Conservation (phyloP, 345 rosid genomes). For the Orychophragmus violaceus region DNA sequence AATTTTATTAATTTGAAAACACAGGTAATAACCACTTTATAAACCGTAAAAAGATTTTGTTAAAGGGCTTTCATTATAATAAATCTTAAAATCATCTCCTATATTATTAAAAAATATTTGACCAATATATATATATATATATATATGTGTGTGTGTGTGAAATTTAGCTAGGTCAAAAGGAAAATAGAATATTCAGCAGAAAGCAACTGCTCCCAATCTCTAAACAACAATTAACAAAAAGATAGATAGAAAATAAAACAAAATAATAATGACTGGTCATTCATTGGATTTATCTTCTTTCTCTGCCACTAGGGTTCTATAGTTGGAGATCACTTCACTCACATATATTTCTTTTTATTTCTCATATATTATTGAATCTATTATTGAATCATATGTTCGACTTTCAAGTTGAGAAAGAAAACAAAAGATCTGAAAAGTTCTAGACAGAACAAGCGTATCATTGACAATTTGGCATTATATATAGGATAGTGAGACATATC, state of each 20-base stretch:
- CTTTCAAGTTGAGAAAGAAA: conserved; percentile 7
- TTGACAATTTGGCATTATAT: conserved; percentile 9
- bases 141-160: too few species aligned
- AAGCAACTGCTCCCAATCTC: conserved; percentile 7
- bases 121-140: too few species aligned
- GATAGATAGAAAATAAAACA: not conserved
- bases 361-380: not conserved
- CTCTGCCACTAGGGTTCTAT: conserved; percentile 10
- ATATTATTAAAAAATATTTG: too few species aligned
- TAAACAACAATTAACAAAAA: not conserved
- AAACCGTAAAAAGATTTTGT: not conserved
- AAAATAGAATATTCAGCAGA: conserved; percentile 10
- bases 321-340: conserved; percentile 20
- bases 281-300: conserved; percentile 20
- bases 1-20: not conserved
- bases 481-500: not conserved
- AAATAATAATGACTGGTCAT: conserved; percentile 5
- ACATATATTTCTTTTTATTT: not conserved
- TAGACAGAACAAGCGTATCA: conserved; percentile 4
- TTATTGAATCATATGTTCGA: not conserved
- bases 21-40: not conserved
- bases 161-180: not conserved
- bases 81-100: not conserved
- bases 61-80: not conserved
- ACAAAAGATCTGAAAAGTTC: conserved; percentile 9